Base-by-base conservation (phyloP, 2,329 filamentous ascomycete species). In the Arthrobotrys conoides region DNA sequence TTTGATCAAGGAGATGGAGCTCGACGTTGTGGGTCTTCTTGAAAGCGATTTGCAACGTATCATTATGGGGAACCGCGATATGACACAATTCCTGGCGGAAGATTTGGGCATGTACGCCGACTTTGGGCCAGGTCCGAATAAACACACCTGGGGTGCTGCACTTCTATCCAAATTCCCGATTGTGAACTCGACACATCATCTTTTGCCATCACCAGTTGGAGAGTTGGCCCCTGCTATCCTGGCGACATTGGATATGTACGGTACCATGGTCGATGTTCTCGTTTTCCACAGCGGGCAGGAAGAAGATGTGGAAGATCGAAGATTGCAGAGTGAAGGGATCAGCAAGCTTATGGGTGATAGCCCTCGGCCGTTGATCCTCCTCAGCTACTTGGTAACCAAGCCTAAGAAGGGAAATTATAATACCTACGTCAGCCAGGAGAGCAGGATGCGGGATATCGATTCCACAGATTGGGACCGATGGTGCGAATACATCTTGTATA, bases 281-380 rank as follows among this genome's bases (percentile, higher is more conserved):
- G 96, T 99, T 70, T 99, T 99, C 89, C 96, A 99, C 86, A 98
- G 95, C 0, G 96, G 96, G 12, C 96, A 99, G 84, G 95, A 99
- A 85, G 96, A 99, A 85, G 96, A 99, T 82, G 90, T 91, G 0
- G 95, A 98, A 84, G 96, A 99, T 82, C 89, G 96, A 70, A 89
- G 94, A 30, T 87, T 97, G 66, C 96, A 99, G 85, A 90, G 90
- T 0, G 89, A 93, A 83, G 99, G 97, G 83, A 88, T 99, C 8
- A 88, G 94, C 0, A 89, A 93, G 71, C 87, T 97, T 61, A 99
- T 99, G 96, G 93, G 92, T 53, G 90, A 89, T 27, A 92, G 92
- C 0, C 86, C 90, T 12, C 90, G 95, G 0, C 96, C 96, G 0
- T 88, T 93, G 24, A 91, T 99, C 80, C 86, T 99, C 66, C 90